These are phyloP conservation scores for Ceratocystis ficicola DNA, from an alignment of 2,329 filamentous ascomycete species.

Conservation along the genomic window DNA sequence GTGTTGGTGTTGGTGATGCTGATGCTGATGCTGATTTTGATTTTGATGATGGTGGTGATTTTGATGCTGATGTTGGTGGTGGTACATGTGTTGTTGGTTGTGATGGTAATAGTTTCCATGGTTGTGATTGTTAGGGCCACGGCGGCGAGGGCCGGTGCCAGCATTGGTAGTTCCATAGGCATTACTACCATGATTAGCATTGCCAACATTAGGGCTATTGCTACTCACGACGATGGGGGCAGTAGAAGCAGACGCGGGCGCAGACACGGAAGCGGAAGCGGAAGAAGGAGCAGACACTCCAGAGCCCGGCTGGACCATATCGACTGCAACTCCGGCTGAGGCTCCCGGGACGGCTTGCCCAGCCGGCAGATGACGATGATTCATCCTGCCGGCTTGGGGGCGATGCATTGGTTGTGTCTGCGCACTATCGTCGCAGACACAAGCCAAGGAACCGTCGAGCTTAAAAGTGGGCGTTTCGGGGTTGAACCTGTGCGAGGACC, in stretches of 20 bases:
- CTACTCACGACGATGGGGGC: slow-evolving; percentile 17
- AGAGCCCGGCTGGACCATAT: slow-evolving; percentile 25
- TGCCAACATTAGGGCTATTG: slow-evolving; percentile 9
- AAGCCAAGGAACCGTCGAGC: slow-evolving; percentile 20
- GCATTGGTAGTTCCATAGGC: slow-evolving; percentile 28
- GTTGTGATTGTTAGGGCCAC: slow-evolving; percentile 12
- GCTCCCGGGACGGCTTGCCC: slow-evolving; percentile 50
- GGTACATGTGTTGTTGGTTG: slow-evolving; percentile 25
- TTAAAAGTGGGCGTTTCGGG: slow-evolving; percentile 22
- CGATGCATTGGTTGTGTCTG: slow-evolving; percentile 24
- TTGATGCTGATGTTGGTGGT: slow-evolving; percentile 27
- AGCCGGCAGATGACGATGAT: slow-evolving; percentile 63
- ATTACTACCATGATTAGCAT: slow-evolving; percentile 28
- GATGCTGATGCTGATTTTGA: slow-evolving; percentile 29
- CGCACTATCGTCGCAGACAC: slow-evolving; percentile 22
- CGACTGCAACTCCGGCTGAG: slow-evolving; percentile 15
- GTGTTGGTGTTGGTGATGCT: slow-evolving; percentile 27
- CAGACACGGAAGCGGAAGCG: too few species aligned
- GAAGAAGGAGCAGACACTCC: neutral
- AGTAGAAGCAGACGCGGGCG: neutral
- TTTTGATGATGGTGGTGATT: slow-evolving; percentile 24
- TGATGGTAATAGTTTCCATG: slow-evolving; percentile 7
- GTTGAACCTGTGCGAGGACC: slow-evolving; percentile 21
- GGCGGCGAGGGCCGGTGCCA: slow-evolving; percentile 31
- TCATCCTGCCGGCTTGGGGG: slow-evolving; percentile 64